Base-by-base conservation (phyloP, 2,329 filamentous ascomycete genomes). In the Penicillium sp. region DNA sequence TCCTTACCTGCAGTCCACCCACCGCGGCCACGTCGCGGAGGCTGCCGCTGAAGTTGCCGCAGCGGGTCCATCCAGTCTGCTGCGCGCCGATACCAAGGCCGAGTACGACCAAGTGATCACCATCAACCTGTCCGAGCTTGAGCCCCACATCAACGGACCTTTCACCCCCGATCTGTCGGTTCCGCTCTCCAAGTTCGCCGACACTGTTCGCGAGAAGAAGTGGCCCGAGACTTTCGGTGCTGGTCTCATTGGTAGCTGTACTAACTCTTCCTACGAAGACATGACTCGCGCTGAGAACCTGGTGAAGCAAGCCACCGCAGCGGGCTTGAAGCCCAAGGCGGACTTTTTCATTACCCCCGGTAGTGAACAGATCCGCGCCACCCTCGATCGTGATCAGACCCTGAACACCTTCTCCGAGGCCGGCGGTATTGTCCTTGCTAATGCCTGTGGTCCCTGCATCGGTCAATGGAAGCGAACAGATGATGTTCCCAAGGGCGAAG, bases 231-330 rank as follows among this genome's bases (percentile, higher is more conserved):
- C 88, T 59, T 88, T 99, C 58, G 94, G 92, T 11, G 93, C 94
- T 24, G 92, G 92, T 48, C 83, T 99, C 51, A 99, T 99, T 70
- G 94, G 94, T 57, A 96, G 92, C 78, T 99, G 94, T 81, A 99
- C 94, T 47, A 99, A 99, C 83, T 96, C 91, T 74, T 97, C 94
- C 2, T 99, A 97, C 74, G 89, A 97, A 77, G 94, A 99, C 72
- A 99, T 99, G 94, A 95, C 92, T 34, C 88, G 93, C 58, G 91
- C 92, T 13, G 93, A 97, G 77, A 86, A 92, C 69, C 85, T 99
- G 53, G 91, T 97, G 55, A 92, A 93, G 75, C 92, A 97, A 74
- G 94, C 94, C 9, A 83, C 87, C 49, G 86, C 87, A 55, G 94
- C 92, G n/a, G 94, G 94, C 14, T 81, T 99, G 56, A 90, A 91